Conservation (phyloP, 257 asterid genomes). For the Jacaranda copaia region DNA sequence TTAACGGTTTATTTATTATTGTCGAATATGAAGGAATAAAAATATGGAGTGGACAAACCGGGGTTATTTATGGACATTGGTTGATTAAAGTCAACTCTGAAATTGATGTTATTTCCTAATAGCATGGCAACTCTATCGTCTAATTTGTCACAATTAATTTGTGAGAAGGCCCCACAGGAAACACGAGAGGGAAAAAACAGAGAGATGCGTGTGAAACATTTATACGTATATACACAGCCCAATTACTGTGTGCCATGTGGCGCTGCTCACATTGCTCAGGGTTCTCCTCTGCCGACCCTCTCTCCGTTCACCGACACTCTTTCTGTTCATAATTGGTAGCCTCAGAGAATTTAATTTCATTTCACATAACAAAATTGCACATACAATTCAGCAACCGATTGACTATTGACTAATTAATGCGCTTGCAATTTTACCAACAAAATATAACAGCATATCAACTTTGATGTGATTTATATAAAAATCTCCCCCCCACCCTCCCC, state of each 20-base stretch:
- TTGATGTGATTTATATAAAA: background rate
- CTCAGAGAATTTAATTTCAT: background rate
- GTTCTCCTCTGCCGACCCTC: background rate
- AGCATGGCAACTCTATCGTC: background rate
- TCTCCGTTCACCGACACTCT: constrained; percentile 22
- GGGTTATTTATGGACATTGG: too few species aligned
- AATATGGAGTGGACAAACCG: too few species aligned
- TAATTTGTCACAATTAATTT: background rate
- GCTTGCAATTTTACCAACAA: background rate
- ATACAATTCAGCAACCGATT: constrained; percentile 11
- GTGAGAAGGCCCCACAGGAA: background rate
- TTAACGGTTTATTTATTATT: too few species aligned
- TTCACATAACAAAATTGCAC: constrained; percentile 9
- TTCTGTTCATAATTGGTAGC: background rate
- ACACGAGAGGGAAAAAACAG: background rate
- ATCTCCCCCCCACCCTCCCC: too few species aligned
- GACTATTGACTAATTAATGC: background rate
- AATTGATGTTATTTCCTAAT: background rate
- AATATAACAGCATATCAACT: background rate
- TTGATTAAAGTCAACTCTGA: background rate
- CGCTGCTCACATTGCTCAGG: too few species aligned
- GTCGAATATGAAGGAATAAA: too few species aligned
- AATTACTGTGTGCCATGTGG: constrained; percentile 27
- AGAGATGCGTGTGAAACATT: constrained; percentile 15
- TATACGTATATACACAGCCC: background rate